A percentile compares a stretch with the other conserved stretches of the same genome.
phyloP scores from a whole-genome alignment of 768 basidiomycete species.

The Phallus indusiatus region DNA sequence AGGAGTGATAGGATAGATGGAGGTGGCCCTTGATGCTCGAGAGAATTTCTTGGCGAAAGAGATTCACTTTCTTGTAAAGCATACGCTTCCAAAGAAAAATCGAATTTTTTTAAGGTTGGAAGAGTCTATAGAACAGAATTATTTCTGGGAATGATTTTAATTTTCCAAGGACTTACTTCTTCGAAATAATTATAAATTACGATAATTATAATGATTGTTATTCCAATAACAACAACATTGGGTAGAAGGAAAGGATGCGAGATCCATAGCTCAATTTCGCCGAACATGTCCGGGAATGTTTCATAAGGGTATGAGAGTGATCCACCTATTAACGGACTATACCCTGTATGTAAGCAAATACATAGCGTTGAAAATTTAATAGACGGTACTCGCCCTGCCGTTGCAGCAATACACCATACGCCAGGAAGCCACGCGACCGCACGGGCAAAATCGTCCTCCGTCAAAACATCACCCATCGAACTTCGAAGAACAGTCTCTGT shows the following conservation, averaged over 20 bases:
- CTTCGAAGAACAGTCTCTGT: constrained; percentile 11
- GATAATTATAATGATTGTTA: constrained; percentile 20
- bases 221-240: constrained; percentile 35
- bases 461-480: constrained; percentile 5
- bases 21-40: neutral
- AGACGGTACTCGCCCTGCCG: neutral
- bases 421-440: constrained; percentile 4
- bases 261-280: constrained; percentile 44
- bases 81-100: neutral
- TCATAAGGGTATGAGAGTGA: constrained; percentile 55
- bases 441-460: neutral
- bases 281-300: constrained; percentile 55
- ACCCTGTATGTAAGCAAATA: neutral
- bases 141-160: neutral
- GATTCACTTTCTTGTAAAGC: neutral
- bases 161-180: constrained; percentile 34
- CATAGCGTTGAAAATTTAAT: neutral
- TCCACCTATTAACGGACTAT: constrained; percentile 63
- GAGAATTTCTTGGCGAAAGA: neutral
- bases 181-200: constrained; percentile 36
- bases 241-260: constrained; percentile 68
- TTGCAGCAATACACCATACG: constrained; percentile 5
- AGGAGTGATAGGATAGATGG: constrained; percentile 20
- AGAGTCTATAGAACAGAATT: neutral
- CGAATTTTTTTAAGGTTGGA: neutral